These are phyloP conservation scores for Fusarium ambrosium DNA, from an alignment of 2,329 filamentous ascomycete genomes.

Conservation along the genomic window DNA sequence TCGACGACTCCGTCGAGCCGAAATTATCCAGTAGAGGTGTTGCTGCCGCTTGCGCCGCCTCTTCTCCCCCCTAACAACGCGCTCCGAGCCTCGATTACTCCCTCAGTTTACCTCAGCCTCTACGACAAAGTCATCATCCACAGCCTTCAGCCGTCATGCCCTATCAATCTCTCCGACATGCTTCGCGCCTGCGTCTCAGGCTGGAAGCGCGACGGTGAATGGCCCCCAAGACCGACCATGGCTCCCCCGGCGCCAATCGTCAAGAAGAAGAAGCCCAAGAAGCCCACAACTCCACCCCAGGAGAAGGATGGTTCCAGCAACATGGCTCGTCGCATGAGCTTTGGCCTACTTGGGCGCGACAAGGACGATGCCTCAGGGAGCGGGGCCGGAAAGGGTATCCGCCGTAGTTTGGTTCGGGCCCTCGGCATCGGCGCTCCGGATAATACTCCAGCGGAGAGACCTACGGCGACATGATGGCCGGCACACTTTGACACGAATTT, in stretches of 20 bases:
- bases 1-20: conserved; percentile 41
- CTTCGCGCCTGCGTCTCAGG: conserved; percentile 85
- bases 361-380: conserved; percentile 50
- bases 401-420: conserved; percentile 62
- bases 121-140: conserved; percentile 91
- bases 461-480: conserved; percentile 18
- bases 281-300: conserved; percentile 24
- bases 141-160: conserved; percentile 84
- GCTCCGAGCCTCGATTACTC: conserved; percentile 82
- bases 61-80: conserved; percentile 80
- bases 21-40: conserved; percentile 67
- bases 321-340: conserved; percentile 60
- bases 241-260: conserved; percentile 52
- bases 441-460: conserved; percentile 26
- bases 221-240: conserved; percentile 75
- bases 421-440: conserved; percentile 55
- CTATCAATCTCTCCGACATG: conserved; percentile 88
- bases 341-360: conserved; percentile 61
- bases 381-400: conserved; percentile 55
- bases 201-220: conserved; percentile 94
- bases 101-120: conserved; percentile 81
- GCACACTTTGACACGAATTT: conserved; percentile 13
- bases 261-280: conserved; percentile 57
- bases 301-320: conserved; percentile 47
- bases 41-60: conserved; percentile 80